These are phyloP conservation scores for Meredithiella fracta DNA, from an alignment of 2,329 filamentous ascomycete species.

Conservation along the genomic window DNA sequence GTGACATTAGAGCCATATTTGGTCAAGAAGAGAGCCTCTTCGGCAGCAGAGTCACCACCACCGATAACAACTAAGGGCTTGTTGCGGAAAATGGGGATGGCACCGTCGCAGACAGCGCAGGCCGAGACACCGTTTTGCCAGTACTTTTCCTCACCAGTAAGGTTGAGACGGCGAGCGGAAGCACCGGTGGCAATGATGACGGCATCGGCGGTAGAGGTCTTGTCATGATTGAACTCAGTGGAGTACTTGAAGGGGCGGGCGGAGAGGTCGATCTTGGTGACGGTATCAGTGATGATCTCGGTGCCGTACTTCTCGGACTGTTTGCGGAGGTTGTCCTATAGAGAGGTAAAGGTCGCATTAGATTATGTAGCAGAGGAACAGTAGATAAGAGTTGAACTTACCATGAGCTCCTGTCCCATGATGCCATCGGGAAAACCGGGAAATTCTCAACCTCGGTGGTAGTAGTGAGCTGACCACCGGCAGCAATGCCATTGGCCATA, in stretches of 20 bases:
- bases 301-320: conserved; percentile 90
- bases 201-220: conserved; percentile 75
- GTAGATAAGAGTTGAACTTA: conserved; percentile 20
- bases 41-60: conserved; percentile 88
- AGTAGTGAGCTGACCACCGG: conserved; percentile 91
- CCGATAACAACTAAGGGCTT: conserved; percentile 93
- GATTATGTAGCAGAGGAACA: not conserved
- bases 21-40: conserved; percentile 92
- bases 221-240: conserved; percentile 72
- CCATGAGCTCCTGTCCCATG: conserved; percentile 77
- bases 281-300: conserved; percentile 81
- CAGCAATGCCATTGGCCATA: conserved; percentile 89
- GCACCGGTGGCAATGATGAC: conserved; percentile 93
- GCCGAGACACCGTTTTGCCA: conserved; percentile 96
- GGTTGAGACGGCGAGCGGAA: conserved; percentile 66
- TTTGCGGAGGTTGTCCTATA: conserved; percentile 68
- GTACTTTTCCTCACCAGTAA: conserved; percentile 82
- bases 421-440: conserved; percentile 86
- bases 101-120: conserved; percentile 94
- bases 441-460: conserved; percentile 98
- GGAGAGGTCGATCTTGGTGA: conserved; percentile 73
- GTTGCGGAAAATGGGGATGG: conserved; percentile 91
- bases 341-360: not conserved
- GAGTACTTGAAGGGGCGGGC: conserved; percentile 80
- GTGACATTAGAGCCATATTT: conserved; percentile 95